Evolutionary conservation across 306 rosid genomes (phyloP).

Genomic region (Vigna hirtella): DNA sequence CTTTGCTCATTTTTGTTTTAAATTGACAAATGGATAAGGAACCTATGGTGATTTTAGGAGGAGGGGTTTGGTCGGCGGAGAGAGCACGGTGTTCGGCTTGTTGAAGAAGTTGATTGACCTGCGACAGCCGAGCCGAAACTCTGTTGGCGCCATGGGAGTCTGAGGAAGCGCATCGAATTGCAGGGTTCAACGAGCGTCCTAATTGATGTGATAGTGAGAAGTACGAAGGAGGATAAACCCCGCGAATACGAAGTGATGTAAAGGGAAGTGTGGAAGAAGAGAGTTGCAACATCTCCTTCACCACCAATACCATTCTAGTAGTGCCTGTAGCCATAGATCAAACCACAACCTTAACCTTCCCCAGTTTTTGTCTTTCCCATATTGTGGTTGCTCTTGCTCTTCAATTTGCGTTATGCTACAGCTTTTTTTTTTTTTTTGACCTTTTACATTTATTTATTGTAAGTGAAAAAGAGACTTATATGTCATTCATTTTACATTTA

Average conservation of each 20-base stretch:
- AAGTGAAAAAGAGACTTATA: too few relatives aligned
- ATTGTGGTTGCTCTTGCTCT: background rate
- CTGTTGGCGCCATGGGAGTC: constrained; percentile 54
- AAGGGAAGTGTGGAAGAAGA: constrained; percentile 43
- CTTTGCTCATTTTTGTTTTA: background rate
- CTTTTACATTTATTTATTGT: too few relatives aligned
- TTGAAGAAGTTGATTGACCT: constrained; percentile 77
- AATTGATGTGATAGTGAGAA: constrained; percentile 26
- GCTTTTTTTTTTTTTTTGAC: too few relatives aligned
- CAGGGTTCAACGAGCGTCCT: constrained; percentile 41
- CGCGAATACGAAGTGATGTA: constrained; percentile 21
- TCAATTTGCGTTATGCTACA: background rate
- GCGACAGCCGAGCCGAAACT: constrained; percentile 81
- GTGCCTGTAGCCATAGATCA: constrained; percentile 58
- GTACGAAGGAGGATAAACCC: constrained; percentile 1
- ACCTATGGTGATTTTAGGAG: constrained; percentile 86
- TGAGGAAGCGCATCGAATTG: constrained; percentile 65
- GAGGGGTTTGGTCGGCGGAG: constrained; percentile 59
- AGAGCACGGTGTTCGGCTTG: constrained; percentile 83
- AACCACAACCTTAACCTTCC: background rate
- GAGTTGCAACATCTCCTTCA: constrained; percentile 53
- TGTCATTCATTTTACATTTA: too few relatives aligned
- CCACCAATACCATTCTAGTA: constrained; percentile 48
- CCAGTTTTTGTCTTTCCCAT: background rate
- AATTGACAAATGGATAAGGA: constrained; percentile 4